Percentiles rank a stretch among this genome's conserved stretches.
phyloP scores from a whole-genome alignment of 495 filamentous ascomycete genomes.

The Baudoinia panamericana region DNA sequence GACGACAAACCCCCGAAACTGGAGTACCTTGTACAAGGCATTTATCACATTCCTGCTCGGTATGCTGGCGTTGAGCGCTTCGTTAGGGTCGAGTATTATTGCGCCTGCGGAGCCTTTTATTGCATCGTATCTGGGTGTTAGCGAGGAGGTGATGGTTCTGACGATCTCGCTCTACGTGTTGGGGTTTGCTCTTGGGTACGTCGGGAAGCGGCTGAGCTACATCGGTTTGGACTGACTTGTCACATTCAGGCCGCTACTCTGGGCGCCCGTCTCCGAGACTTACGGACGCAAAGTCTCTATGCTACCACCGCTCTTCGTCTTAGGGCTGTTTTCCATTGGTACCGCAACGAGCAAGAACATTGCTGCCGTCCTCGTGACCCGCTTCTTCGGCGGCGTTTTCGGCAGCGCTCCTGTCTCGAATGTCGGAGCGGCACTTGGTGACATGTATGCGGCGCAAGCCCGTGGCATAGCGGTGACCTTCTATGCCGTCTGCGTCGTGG shows the following conservation, averaged over 20 bases:
- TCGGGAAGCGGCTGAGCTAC: constrained; percentile 5
- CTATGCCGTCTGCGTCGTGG: constrained; percentile 30
- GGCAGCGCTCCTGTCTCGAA: constrained; percentile 27
- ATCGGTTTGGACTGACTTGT: too few species aligned
- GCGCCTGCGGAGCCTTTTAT: constrained; percentile 35
- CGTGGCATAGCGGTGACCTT: constrained; percentile 31
- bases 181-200: constrained; percentile 23
- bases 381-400: constrained; percentile 28
- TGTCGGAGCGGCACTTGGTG: constrained; percentile 36
- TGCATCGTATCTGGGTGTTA: constrained; percentile 28
- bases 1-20: constrained; percentile 36
- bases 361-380: constrained; percentile 22
- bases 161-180: constrained; percentile 26
- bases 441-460: constrained; percentile 33
- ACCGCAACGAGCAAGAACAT: constrained; percentile 24
- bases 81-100: constrained; percentile 38
- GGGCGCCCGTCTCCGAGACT: constrained; percentile 34
- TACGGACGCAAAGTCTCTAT: constrained; percentile 33
- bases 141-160: constrained; percentile 28
- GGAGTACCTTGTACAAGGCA: constrained; percentile 32
- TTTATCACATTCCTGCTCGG: constrained; percentile 39
- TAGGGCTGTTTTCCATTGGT: constrained; percentile 31
- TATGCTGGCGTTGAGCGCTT: constrained; percentile 38
- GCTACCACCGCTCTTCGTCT: constrained; percentile 35
- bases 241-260: constrained; percentile 21